phyloP scores from a whole-genome alignment of 1,284 basidiomycete genomes.

The Tilletiaria anomala region DNA sequence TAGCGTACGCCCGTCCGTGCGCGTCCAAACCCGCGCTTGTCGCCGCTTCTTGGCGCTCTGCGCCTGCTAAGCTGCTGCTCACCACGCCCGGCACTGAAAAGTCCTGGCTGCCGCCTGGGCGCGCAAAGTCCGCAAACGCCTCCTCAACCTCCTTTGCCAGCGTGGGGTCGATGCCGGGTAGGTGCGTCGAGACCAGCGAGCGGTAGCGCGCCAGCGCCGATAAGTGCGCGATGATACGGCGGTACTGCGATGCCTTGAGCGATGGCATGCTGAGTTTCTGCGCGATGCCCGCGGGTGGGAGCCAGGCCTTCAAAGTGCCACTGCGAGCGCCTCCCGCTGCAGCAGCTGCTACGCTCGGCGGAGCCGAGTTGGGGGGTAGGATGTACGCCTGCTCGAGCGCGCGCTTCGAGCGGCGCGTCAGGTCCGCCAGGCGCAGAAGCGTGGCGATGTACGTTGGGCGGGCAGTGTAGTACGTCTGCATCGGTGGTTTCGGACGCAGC shows the following conservation, averaged over 20 bases:
- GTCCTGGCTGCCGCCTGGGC: too few relatives aligned
- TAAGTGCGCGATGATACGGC: slow-evolving; percentile 53
- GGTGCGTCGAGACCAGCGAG: slow-evolving; percentile 39
- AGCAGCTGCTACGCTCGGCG: slow-evolving; percentile 11
- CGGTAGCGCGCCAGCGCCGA: slow-evolving; percentile 59
- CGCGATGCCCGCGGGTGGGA: slow-evolving; percentile 51
- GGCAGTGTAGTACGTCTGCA: slow-evolving; percentile 77
- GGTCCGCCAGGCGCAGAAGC: slow-evolving; percentile 54
- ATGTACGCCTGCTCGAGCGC: slow-evolving; percentile 56
- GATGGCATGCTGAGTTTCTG: slow-evolving; percentile 48
- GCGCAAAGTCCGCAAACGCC: too few relatives aligned
- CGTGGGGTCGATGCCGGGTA: slow-evolving; percentile 11
- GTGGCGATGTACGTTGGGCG: slow-evolving; percentile 62
- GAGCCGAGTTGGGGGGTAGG: slow-evolving; percentile 59
- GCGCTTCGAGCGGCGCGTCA: slow-evolving; percentile 49
- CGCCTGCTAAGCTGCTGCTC: too few relatives aligned
- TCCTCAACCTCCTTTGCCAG: slow-evolving; percentile 20
- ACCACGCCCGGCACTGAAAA: too few relatives aligned
- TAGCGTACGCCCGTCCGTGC: slow-evolving; percentile 17
- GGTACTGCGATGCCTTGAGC: slow-evolving; percentile 60
- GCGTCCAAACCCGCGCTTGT: slow-evolving; percentile 10
- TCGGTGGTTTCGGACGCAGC: slow-evolving; percentile 45
- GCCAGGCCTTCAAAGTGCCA: slow-evolving; percentile 13
- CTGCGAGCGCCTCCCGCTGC: slow-evolving; percentile 3
- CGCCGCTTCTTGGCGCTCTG: neutral